Percentiles rank a stretch among this genome's conserved stretches.
These are phyloP conservation scores for Usnea hakonensis DNA, from an alignment of 495 filamentous ascomycete species.

Conservation along the genomic window DNA sequence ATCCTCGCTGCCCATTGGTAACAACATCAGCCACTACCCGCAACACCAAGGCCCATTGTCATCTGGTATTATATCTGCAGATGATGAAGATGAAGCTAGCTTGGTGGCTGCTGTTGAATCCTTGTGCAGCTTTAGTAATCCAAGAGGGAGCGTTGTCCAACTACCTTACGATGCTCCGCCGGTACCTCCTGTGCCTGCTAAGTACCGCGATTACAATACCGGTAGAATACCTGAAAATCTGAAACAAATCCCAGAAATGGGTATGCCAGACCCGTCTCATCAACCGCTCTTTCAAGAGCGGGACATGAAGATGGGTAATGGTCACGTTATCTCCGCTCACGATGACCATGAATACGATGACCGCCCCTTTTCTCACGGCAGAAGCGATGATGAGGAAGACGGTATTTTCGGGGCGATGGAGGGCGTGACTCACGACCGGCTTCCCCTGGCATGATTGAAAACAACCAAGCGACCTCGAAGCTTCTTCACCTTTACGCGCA, in stretches of 20 bases:
- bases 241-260: constrained; percentile 41
- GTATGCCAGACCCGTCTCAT: constrained; percentile 39
- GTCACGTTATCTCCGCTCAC: constrained; percentile 46
- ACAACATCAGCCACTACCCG: constrained; percentile 37
- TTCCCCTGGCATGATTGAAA: constrained; percentile 7
- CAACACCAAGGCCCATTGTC: constrained; percentile 56
- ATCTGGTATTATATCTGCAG: constrained; percentile 51
- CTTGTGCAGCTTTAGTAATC: constrained; percentile 83
- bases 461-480: neutral
- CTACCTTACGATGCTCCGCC: constrained; percentile 74
- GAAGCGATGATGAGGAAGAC: constrained; percentile 85
- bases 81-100: constrained; percentile 66
- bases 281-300: constrained; percentile 27
- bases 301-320: constrained; percentile 33
- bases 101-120: constrained; percentile 81
- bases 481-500: neutral
- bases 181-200: constrained; percentile 73
- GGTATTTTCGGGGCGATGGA: constrained; percentile 96
- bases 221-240: constrained; percentile 29
- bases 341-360: constrained; percentile 75
- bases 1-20: constrained; percentile 40
- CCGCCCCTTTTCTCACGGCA: constrained; percentile 42
- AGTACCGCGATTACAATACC: constrained; percentile 48
- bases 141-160: constrained; percentile 59
- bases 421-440: constrained; percentile 47